phyloP scores from a whole-genome alignment of 306 rosid genomes.

The Luffa aegyptiaca region DNA sequence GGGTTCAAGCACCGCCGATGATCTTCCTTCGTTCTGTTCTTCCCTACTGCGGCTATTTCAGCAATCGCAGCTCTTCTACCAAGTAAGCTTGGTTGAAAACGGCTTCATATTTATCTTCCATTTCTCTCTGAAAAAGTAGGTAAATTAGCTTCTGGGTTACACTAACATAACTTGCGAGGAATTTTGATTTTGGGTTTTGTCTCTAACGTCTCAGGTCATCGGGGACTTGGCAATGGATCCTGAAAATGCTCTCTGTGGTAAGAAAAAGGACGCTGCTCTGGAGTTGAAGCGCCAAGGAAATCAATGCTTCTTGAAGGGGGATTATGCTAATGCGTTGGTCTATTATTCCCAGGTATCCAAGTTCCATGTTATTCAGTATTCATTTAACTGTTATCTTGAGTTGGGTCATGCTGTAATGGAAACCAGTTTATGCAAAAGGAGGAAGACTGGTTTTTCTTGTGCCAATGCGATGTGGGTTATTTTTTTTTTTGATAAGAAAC shows the following conservation, averaged over 20 bases:
- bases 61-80: conserved; percentile 49
- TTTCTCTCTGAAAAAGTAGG: background rate
- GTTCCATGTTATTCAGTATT: background rate
- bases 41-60: conserved; percentile 47
- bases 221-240: conserved; percentile 39
- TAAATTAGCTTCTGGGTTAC: background rate
- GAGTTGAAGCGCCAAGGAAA: conserved; percentile 61
- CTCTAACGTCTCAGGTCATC: conserved; percentile 28
- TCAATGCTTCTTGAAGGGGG: conserved; percentile 35
- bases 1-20: conserved; percentile 24
- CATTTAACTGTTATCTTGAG: background rate
- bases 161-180: background rate
- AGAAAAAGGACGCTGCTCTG: conserved; percentile 52
- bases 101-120: background rate
- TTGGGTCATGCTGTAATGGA: background rate
- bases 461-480: background rate
- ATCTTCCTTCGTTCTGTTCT: conserved; percentile 41
- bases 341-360: conserved; percentile 56
- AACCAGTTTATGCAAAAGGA: background rate
- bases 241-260: conserved; percentile 49
- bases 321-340: conserved; percentile 43
- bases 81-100: conserved; percentile 23
- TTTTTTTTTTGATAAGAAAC: background rate
- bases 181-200: background rate
- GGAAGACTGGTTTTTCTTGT: background rate